Evolutionary conservation across 768 basidiomycete species (phyloP), one percentile per base, ranked within the genome.

Genomic region (Boletus subcaerulescens): DNA sequence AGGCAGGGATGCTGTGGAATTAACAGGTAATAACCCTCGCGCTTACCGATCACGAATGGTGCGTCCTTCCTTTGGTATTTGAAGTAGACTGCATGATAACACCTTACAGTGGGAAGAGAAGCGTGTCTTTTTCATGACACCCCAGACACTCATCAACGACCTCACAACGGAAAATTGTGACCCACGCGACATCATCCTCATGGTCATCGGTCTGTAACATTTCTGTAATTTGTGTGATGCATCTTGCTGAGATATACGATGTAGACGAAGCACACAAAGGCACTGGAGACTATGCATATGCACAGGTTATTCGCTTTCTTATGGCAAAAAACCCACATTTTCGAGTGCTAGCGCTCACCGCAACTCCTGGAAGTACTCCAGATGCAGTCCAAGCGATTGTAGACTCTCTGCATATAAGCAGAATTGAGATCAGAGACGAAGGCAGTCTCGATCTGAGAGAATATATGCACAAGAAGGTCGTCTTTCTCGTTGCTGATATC

Each of bases 241-340:
- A 31, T 40, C 1, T 41, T 38, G 5, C 55, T 59, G 15, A 66
- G 64, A 24, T n/a, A 11, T 41, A 47, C 41, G 29, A 41, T 40
- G 45, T 53, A 94, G 95, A 98, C 61, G 95, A 98, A 69, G 97
- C 97, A 0, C 97, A 99, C 72, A 86, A 88, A 60, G 96, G 91
- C 12, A 92, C 87, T 0, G 96, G 97, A 3, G 87, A 91, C 55
- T 96, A 97, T 62, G 88, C 95, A 5, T 98, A 98, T 65, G 89
- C 90, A 42, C 86, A 89, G 65, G 86, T 91, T 32, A 77, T 98
- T 38, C 87, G 94, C 9, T 92, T 80, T 62, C 78, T 99, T 62
- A 97, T 94, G 87, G 85, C 91, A 2, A 93, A 91, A 72, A 98
- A 98, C 63, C 93, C 93, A 0, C 82, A 94, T 70, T 95, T 96